Percentiles rank a stretch among this genome's conserved stretches.
Evolutionary conservation across 2,329 filamentous ascomycete genomes (phyloP).

Genomic region (Cercospora sojina): DNA sequence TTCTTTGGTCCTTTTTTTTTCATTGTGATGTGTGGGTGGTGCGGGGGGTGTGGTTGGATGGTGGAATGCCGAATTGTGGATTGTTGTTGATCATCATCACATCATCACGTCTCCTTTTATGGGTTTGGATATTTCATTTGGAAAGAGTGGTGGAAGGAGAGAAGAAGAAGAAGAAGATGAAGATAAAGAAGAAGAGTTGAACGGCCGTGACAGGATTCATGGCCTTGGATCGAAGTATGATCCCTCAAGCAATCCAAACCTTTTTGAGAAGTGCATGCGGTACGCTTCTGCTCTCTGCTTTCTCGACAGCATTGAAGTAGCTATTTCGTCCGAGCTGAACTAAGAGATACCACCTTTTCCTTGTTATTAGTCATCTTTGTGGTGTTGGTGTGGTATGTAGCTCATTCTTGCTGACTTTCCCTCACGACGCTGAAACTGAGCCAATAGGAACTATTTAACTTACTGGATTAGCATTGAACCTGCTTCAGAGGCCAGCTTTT

Average conservation of each 20-base stretch:
- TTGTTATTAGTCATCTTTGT: neutral
- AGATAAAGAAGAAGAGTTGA: neutral
- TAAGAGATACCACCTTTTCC: neutral
- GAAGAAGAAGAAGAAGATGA: neutral
- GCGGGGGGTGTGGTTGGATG: neutral
- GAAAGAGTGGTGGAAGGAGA: neutral
- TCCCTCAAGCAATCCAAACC: neutral
- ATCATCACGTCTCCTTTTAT: neutral
- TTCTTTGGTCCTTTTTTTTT: neutral
- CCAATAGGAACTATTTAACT: no score
- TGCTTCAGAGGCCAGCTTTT: no score
- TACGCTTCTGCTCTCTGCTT: neutral
- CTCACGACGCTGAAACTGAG: no score
- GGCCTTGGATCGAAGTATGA: neutral
- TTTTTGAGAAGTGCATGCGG: neutral
- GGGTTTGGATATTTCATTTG: neutral
- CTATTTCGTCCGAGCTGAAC: neutral
- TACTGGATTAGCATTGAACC: no score
- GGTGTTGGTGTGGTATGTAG: neutral
- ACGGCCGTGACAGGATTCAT: neutral
- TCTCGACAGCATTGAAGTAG: neutral
- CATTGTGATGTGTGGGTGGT: neutral
- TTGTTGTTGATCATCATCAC: neutral
- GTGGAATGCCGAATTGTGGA: neutral
- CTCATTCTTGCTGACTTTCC: no score